Conservation (phyloP, 2,329 filamentous ascomycete genomes). For the Pseudopyricularia javanii region DNA sequence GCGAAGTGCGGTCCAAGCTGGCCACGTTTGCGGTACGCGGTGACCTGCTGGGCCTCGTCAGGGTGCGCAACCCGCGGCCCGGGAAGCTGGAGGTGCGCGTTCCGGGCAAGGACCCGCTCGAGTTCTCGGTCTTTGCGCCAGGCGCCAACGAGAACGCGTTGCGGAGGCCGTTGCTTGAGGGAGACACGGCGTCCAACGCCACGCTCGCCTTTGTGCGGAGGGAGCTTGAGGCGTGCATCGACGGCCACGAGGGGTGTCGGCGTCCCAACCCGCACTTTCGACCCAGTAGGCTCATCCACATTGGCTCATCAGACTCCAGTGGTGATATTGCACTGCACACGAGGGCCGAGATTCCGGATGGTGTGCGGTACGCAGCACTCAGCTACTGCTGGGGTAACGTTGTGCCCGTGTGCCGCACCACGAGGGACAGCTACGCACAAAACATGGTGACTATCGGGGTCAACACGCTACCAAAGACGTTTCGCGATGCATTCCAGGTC, state of each 20-base stretch:
- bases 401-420: not conserved
- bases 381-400: slow-evolving; percentile 3
- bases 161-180: not conserved
- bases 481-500: not conserved
- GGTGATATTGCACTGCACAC: not conserved
- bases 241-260: not conserved
- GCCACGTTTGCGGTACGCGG: not conserved
- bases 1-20: not conserved
- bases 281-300: not conserved
- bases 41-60: not conserved
- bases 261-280: not conserved
- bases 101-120: not conserved
- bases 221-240: not conserved
- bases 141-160: not conserved
- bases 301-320: not conserved
- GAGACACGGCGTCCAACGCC: not conserved
- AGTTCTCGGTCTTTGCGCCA: not conserved
- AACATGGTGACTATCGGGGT: not conserved
- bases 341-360: not conserved
- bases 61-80: not conserved
- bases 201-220: not conserved
- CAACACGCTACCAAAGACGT: not conserved
- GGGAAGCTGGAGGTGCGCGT: not conserved
- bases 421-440: not conserved
- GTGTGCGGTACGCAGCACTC: not conserved